These are phyloP conservation scores for Neofusicoccum kwambonambiense DNA, from an alignment of 2,329 filamentous ascomycete genomes.

Conservation along the genomic window DNA sequence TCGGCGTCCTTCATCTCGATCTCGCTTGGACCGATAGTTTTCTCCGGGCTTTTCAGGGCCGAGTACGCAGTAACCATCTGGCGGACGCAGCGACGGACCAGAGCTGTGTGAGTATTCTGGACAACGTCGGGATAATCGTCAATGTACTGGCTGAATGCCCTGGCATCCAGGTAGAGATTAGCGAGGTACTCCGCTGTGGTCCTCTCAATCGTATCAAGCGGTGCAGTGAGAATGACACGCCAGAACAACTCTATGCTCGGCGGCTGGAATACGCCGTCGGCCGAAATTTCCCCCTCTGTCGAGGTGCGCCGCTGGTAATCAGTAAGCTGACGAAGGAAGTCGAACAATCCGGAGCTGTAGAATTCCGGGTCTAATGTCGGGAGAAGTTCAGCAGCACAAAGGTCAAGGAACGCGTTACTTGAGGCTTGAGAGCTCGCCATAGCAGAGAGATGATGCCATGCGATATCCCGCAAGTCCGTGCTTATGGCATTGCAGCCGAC, in stretches of 20 bases:
- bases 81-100: conserved; percentile 74
- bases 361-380: conserved; percentile 56
- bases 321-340: conserved; percentile 56
- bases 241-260: conserved; percentile 71
- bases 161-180: conserved; percentile 65
- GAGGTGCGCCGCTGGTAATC: conserved; percentile 12
- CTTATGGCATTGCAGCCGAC: conserved; percentile 64
- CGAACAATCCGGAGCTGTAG: conserved; percentile 61
- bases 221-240: conserved; percentile 73
- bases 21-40: not conserved
- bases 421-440: conserved; percentile 30
- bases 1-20: not conserved
- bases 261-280: conserved; percentile 52
- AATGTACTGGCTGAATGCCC: not conserved
- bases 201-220: conserved; percentile 63
- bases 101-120: conserved; percentile 62
- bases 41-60: not conserved
- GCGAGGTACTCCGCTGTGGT: conserved; percentile 70
- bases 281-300: conserved; percentile 41
- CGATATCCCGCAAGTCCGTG: conserved; percentile 60
- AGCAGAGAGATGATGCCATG: conserved; percentile 66
- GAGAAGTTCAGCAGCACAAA: conserved; percentile 56
- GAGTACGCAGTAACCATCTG: conserved; percentile 14
- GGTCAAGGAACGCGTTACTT: conserved; percentile 45
- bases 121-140: conserved; percentile 26